phyloP scores from a whole-genome alignment of 2,329 filamentous ascomycete genomes.

The Periconia macrospinosa region DNA sequence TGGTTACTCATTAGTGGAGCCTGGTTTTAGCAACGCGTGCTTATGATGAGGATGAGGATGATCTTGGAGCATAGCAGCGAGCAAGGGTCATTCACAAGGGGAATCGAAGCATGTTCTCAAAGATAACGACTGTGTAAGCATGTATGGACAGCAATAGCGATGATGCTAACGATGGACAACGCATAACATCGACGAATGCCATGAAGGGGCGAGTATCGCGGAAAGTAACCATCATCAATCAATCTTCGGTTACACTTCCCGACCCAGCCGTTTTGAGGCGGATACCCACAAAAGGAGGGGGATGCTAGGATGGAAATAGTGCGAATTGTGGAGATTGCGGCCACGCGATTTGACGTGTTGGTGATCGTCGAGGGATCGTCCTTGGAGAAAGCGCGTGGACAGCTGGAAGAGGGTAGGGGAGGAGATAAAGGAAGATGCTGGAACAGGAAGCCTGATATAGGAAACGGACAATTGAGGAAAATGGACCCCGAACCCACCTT shows the following conservation, averaged over 20 bases:
- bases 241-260: constrained; percentile 15
- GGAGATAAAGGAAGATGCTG: constrained; percentile 10
- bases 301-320: not conserved
- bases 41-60: constrained; percentile 5
- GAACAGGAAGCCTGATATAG: constrained; percentile 12
- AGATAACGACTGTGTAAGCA: not conserved
- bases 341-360: constrained; percentile 20
- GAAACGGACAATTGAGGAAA: constrained; percentile 7
- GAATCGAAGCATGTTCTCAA: not conserved
- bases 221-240: constrained; percentile 20
- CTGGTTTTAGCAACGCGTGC: no score
- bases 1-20: constrained; percentile 20
- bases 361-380: constrained; percentile 16
- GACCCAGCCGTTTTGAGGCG: constrained; percentile 22
- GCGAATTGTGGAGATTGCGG: constrained; percentile 19
- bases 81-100: not conserved
- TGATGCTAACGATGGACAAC: constrained; percentile 6
- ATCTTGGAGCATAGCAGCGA: constrained; percentile 15
- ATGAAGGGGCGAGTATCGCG: constrained; percentile 29
- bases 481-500: constrained; percentile 46
- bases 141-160: constrained; percentile 6
- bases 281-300: constrained; percentile 15
- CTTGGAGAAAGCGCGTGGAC: constrained; percentile 6
- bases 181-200: constrained; percentile 15
- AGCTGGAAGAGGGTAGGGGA: not conserved